These are phyloP conservation scores for Saccharomyces hybrid DNA, from an alignment of 1,139 yeast genomes.

Conservation along the genomic window DNA sequence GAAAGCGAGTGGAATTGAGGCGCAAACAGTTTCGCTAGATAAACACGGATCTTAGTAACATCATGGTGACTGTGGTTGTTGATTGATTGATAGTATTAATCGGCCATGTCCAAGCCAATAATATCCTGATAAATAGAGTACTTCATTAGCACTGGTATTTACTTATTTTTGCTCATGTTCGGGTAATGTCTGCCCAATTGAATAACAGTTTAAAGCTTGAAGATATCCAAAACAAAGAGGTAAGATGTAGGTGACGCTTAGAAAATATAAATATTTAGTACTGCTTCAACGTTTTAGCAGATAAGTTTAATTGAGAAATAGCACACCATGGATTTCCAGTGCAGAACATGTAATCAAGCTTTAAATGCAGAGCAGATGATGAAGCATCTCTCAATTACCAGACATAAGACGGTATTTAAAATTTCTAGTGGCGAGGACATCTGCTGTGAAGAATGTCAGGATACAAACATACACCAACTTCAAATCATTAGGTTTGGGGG, in stretches of 20 bases:
- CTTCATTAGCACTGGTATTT: background rate
- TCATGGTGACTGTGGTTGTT: background rate
- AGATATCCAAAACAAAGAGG: background rate
- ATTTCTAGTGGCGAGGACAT: conserved; percentile 36
- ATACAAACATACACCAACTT: conserved; percentile 48
- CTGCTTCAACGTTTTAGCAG: background rate
- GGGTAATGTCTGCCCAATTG: background rate
- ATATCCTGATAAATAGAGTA: no score
- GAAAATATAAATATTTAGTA: background rate
- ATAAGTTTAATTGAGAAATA: background rate
- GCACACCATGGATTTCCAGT: conserved; percentile 17
- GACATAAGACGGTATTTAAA: conserved; percentile 43
- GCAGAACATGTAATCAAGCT: conserved; percentile 29
- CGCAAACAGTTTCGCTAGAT: background rate
- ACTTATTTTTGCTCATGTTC: background rate
- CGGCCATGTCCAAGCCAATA: background rate
- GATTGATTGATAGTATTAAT: background rate
- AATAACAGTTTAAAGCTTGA: background rate
- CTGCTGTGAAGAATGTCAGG: conserved; percentile 52
- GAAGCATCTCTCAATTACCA: conserved; percentile 44
- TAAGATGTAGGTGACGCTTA: background rate
- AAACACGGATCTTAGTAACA: background rate
- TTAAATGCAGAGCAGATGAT: conserved; percentile 32
- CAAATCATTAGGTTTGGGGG: conserved; percentile 48
- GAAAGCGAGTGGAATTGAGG: background rate